Percentiles rank a stretch among this genome's conserved stretches.
phyloP scores from a whole-genome alignment of 495 filamentous ascomycete species.

The Aspergillus ostianus region DNA sequence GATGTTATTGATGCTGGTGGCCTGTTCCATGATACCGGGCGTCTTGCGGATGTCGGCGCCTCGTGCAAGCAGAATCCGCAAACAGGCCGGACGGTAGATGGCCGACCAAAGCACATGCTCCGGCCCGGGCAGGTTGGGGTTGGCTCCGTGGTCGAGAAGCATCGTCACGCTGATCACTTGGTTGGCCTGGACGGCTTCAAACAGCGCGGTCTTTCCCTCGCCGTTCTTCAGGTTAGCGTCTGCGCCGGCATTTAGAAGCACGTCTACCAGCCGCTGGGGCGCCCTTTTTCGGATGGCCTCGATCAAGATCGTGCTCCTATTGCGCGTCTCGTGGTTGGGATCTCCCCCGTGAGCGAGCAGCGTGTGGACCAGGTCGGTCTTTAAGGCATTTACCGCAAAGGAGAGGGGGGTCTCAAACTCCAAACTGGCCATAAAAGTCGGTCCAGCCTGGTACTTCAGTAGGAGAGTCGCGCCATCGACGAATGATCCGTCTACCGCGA shows the following conservation, averaged over 20 bases:
- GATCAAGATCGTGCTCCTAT: slow-evolving; percentile 47
- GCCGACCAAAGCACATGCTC: slow-evolving; percentile 55
- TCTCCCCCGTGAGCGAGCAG: slow-evolving; percentile 50
- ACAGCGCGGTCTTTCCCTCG: slow-evolving; percentile 53
- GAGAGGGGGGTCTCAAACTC: slow-evolving; percentile 43
- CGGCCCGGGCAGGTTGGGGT: slow-evolving; percentile 51
- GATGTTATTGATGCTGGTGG: slow-evolving; percentile 44
- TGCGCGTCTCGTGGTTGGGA: slow-evolving; percentile 36
- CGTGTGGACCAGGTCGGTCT: slow-evolving; percentile 41
- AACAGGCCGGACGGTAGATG: slow-evolving; percentile 48
- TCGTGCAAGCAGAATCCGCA: slow-evolving; percentile 47
- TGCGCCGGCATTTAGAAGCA: slow-evolving; percentile 47
- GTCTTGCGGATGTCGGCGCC: slow-evolving; percentile 48
- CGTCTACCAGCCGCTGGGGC: slow-evolving; percentile 39
- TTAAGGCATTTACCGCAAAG: slow-evolving; percentile 31
- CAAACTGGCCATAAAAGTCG: slow-evolving; percentile 40
- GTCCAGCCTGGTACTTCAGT: slow-evolving; percentile 51
- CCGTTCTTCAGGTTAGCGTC: slow-evolving; percentile 52
- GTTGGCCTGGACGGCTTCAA: slow-evolving; percentile 52
- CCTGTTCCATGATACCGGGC: slow-evolving; percentile 53
- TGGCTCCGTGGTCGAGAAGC: slow-evolving; percentile 48
- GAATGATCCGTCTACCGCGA: slow-evolving; percentile 43
- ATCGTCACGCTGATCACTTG: slow-evolving; percentile 46
- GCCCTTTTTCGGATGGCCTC: slow-evolving; percentile 45
- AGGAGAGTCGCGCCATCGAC: slow-evolving; percentile 44